A percentile compares a stretch with the other conserved stretches of the same genome.
phyloP scores from a whole-genome alignment of 73 alveolate genomes.

The Blepharisma japonicum region DNA sequence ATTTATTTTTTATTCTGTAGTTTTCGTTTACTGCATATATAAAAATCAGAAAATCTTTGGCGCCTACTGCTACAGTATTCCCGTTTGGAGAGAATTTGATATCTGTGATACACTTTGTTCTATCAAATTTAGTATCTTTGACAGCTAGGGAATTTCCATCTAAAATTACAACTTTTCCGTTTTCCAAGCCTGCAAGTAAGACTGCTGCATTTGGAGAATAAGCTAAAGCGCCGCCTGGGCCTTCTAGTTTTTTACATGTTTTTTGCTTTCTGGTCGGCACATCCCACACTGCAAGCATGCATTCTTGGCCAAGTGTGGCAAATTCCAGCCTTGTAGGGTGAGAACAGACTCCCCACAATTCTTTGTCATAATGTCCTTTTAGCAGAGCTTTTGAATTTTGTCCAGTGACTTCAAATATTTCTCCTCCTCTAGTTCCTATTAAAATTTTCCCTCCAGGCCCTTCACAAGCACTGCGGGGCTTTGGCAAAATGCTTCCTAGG shows the following conservation, averaged over 20 bases:
- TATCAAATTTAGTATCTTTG: slow-evolving; percentile 76
- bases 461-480: slow-evolving; percentile 86
- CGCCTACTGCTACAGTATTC: slow-evolving; percentile 85
- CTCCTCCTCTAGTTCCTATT: slow-evolving; percentile 98
- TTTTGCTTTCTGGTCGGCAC: slow-evolving; percentile 70
- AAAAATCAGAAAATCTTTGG: slow-evolving; percentile 78
- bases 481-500: slow-evolving; percentile 71
- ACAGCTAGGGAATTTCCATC: slow-evolving; percentile 63
- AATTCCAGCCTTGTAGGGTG: slow-evolving; percentile 86
- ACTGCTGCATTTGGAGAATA: slow-evolving; percentile 80
- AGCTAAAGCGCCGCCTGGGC: slow-evolving; percentile 78
- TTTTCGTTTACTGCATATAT: slow-evolving; percentile 69
- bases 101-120: slow-evolving; percentile 71
- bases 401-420: slow-evolving; percentile 77
- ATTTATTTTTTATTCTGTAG: slow-evolving; percentile 66
- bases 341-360: slow-evolving; percentile 93
- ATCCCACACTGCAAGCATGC: slow-evolving; percentile 93
- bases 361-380: slow-evolving; percentile 94
- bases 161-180: slow-evolving; percentile 83
- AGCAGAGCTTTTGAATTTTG: slow-evolving; percentile 62
- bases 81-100: slow-evolving; percentile 91
- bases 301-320: slow-evolving; percentile 95
- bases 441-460: slow-evolving; percentile 82
- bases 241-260: slow-evolving; percentile 69
- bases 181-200: slow-evolving; percentile 89